Evolutionary conservation across 495 filamentous ascomycete genomes (phyloP).

Genomic region (Penicillium canescens): DNA sequence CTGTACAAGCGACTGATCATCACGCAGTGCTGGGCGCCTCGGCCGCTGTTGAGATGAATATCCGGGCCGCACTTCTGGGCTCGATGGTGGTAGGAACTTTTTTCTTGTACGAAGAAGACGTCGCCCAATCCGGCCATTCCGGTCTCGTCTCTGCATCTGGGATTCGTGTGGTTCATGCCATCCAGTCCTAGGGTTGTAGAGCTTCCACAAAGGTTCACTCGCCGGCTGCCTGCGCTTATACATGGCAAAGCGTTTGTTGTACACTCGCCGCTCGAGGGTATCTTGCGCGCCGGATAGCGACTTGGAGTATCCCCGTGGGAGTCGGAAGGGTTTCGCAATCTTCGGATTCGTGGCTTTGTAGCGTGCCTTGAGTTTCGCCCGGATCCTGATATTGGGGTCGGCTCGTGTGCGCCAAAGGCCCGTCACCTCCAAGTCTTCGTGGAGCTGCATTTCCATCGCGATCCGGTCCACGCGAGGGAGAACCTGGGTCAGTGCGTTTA

Average conservation of each 20-base stretch:
- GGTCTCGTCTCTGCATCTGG: too few species aligned
- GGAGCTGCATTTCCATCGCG: conserved; percentile 1
- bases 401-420: not conserved
- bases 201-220: not conserved
- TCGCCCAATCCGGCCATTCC: too few species aligned
- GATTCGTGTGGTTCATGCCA: not conserved
- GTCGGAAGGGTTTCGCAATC: too few species aligned
- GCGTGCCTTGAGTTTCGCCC: not conserved
- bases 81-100: too few species aligned
- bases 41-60: not conserved
- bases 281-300: not conserved
- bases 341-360: not conserved
- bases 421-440: not conserved
- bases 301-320: too few species aligned
- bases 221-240: not conserved
- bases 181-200: not conserved
- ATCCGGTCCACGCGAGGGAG: conserved; percentile 9
- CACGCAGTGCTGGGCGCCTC: too few species aligned
- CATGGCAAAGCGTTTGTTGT: not conserved
- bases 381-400: not conserved
- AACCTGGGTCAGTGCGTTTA: not conserved
- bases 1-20: conserved; percentile 1
- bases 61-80: too few species aligned
- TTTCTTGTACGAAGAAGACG: too few species aligned
- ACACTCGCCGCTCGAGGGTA: not conserved